Evolutionary conservation across 2,329 filamentous ascomycete species (phyloP).

Genomic region (Pseudocercospora vitis): DNA sequence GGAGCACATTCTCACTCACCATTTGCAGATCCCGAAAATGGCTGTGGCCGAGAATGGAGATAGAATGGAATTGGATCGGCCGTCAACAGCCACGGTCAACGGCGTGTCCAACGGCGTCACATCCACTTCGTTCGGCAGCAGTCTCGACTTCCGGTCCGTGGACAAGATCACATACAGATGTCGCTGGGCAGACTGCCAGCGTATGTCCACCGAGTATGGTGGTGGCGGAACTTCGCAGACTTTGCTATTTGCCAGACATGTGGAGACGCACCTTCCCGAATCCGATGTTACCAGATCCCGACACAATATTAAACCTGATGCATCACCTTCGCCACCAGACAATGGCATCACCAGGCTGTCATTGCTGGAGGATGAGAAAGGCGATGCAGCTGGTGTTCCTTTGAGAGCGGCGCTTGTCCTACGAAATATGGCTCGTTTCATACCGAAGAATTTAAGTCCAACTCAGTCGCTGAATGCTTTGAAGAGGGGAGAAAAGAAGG

Average conservation of each 20-base stretch:
- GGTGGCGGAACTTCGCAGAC: slow-evolving; percentile 23
- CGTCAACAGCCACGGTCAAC: slow-evolving; percentile 21
- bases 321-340: slow-evolving; percentile 14
- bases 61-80: slow-evolving; percentile 47
- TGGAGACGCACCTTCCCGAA: slow-evolving; percentile 67
- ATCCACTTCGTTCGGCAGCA: slow-evolving; percentile 6
- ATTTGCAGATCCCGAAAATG: slow-evolving; percentile 60
- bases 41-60: slow-evolving; percentile 44
- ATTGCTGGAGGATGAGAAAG: slow-evolving; percentile 51
- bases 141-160: slow-evolving; percentile 35
- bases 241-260: slow-evolving; percentile 49
- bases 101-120: slow-evolving; percentile 25
- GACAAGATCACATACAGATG: slow-evolving; percentile 55
- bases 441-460: slow-evolving; percentile 28
- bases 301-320: slow-evolving; percentile 28
- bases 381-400: slow-evolving; percentile 72
- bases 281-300: slow-evolving; percentile 33
- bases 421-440: slow-evolving; percentile 68
- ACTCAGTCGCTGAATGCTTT: slow-evolving; percentile 16
- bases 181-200: slow-evolving; percentile 66
- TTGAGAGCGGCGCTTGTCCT: slow-evolving; percentile 74
- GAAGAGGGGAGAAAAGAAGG: slow-evolving; percentile 21
- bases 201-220: slow-evolving; percentile 47
- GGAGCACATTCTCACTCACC: slow-evolving; percentile 66
- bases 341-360: slow-evolving; percentile 41